Base-by-base conservation (phyloP, 2,329 filamentous ascomycete species). In the Orbilia oligospora region DNA sequence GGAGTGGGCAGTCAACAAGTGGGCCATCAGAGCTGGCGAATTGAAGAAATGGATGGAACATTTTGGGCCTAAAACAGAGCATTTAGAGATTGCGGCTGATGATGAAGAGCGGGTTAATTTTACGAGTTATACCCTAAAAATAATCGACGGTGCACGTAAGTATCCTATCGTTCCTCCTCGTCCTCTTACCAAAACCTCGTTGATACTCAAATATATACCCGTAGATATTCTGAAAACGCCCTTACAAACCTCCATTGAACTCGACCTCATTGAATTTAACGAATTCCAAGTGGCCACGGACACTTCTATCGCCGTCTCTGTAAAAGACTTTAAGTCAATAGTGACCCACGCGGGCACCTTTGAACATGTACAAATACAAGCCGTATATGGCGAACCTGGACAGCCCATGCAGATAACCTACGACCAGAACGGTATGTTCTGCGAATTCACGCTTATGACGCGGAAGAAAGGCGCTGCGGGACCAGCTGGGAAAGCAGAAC, bases 361-460 rank as follows among this genome's bases (percentile, higher is more conserved):
- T n/a, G 67, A 71, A 27, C 85, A 86, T 69, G 85, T 85, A 2
- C 83, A 83, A 24, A 83, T 88, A 8, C 85, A 84, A 49, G 86
- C 86, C 9, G 85, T 83, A 76, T 88, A 88, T 80, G 88, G 87
- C 5, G 84, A 85, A 16, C 86, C 87, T 6, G 86, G 84, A 0
- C 84, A 86, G 30, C 87, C 87, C 12, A 82, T 88, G 46, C 87
- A 88, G 67, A 87, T 88, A 81, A 85, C 83, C 79, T 88, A 88
- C 78, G 85, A 86, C 61, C 83, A 83, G 65, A 84, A 85, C 38
- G 87, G 87, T 46, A 83, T 88, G 46, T 81, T 86, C 44, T 87
- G 86, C 80, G 85, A 88, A 66, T 88, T 88, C 80, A 88, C 87
- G 3, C 83, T 88, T 41, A 88, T 88, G 87, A 88, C 87, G 64